Evolutionary conservation across 2,329 filamentous ascomycete species (phyloP), one percentile per base, ranked within the genome.

Genomic region (Fusarium coffeatum): DNA sequence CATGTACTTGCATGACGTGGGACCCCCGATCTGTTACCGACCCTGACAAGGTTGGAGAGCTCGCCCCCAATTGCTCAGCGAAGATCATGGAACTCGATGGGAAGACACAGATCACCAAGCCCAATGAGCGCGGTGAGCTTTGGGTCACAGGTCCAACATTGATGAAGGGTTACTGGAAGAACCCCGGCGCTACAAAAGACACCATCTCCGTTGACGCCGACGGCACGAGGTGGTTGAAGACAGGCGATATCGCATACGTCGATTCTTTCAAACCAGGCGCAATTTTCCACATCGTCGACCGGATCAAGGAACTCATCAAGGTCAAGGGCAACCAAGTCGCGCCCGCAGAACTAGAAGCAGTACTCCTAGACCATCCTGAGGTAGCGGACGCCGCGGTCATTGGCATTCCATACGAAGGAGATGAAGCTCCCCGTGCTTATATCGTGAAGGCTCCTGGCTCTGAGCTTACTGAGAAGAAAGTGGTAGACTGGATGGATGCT

Each of bases 131-230:
- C 2, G 93, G 92, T 27, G 91, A 95, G 79, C 82, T 96, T 16
- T 93, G 90, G 88, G 83, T 94, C 3, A 84, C 87, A 1, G 91
- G 87, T 0, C 93, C 92, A 3, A 92, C 88, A 22, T 80, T 95
- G 45, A 90, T 94, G 86, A 89, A 87, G 60, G 90, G 91, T 4
- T 97, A 96, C 78, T 95, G 92, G 90, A 83, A 85, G 45, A 93
- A 91, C 55, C 86, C 88, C 0, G 83, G 88, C 50, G 92, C 91
- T 2, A 95, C 92, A 0, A 79, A 78, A 11, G 86, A 89, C 41
- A 90, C 90, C 0, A 72, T 85, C 0, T 75, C 80, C 13, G 70
- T 79, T 9, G 85, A 87, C 59, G 59, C 75, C 1, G 80, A 84
- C 55, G 85, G 84, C 16, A 83, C 80, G 9, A 78, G 90, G 16